Evolutionary conservation across 1,139 yeast genomes (phyloP).

Genomic region (Debaryomyces fabryi): DNA sequence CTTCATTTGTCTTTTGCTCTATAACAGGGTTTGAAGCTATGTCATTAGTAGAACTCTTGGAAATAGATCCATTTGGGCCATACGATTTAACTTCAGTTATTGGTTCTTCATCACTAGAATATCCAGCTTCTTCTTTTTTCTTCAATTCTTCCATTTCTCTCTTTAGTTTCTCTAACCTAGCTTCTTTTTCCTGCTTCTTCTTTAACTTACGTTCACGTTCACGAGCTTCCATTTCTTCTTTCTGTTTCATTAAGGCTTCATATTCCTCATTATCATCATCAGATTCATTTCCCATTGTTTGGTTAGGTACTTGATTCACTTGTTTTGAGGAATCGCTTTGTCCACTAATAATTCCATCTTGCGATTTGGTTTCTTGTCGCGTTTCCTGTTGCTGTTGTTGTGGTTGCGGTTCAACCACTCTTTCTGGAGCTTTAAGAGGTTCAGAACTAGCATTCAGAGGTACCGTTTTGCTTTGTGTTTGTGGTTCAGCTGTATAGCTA

Average conservation of each 20-base stretch:
- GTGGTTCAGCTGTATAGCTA: background rate
- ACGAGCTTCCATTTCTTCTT: constrained; percentile 50
- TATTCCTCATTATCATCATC: constrained; percentile 54
- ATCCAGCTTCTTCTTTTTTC: constrained; percentile 39
- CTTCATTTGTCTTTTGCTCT: background rate
- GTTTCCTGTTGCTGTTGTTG: background rate
- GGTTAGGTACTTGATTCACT: background rate
- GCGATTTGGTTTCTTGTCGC: background rate
- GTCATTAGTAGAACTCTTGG: background rate
- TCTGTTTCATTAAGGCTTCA: constrained; percentile 47
- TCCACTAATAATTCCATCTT: constrained; percentile 1
- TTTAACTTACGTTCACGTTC: constrained; percentile 51
- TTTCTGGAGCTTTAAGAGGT: constrained; percentile 9
- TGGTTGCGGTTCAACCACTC: background rate
- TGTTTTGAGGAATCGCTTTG: background rate
- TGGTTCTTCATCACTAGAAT: constrained; percentile 33
- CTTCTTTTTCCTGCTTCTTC: constrained; percentile 57
- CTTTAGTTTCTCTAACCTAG: constrained; percentile 58
- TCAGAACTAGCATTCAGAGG: background rate
- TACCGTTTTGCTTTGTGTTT: background rate
- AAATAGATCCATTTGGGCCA: constrained; percentile 20
- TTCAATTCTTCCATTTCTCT: constrained; percentile 61
- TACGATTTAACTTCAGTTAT: constrained; percentile 33
- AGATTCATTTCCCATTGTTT: constrained; percentile 19
- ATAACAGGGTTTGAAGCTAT: background rate